Percentiles rank a stretch among this genome's conserved stretches.
Evolutionary conservation across 1,284 basidiomycete species (phyloP).

Genomic region (Laetiporus sulphureus): DNA sequence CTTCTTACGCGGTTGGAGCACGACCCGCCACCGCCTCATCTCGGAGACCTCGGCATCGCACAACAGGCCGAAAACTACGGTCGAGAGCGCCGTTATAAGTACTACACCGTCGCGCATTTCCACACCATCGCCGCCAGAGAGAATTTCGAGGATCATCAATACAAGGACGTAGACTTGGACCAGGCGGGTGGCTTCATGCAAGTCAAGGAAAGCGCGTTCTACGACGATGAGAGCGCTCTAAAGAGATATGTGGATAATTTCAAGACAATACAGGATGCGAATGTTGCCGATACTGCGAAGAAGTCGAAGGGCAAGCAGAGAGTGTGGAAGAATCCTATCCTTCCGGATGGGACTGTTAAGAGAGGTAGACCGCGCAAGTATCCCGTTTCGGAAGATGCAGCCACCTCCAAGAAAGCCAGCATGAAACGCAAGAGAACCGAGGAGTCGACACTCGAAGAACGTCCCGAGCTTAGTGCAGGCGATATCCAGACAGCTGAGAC

Average conservation of each 20-base stretch:
- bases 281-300: conserved; percentile 8
- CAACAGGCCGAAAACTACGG: conserved; percentile 70
- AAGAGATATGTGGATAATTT: conserved; percentile 42
- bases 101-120: conserved; percentile 64
- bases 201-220: conserved; percentile 43
- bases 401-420: conserved; percentile 8
- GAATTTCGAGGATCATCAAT: conserved; percentile 44
- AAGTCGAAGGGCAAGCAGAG: conserved; percentile 17
- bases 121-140: conserved; percentile 48
- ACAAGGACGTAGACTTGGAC: conserved; percentile 39
- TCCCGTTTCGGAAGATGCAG: conserved; percentile 5
- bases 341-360: conserved; percentile 23
- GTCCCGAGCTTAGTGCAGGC: conserved; percentile 17
- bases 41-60: conserved; percentile 61
- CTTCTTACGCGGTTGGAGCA: conserved; percentile 65
- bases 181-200: conserved; percentile 47
- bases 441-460: conserved; percentile 6
- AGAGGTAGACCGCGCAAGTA: conserved; percentile 22
- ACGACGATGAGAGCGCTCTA: conserved; percentile 36
- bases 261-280: conserved; percentile 22
- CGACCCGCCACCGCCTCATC: conserved; percentile 55
- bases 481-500: too few relatives aligned
- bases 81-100: conserved; percentile 74
- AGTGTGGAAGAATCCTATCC: conserved; percentile 18
- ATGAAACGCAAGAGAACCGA: conserved; percentile 25